A percentile compares a stretch with the other conserved stretches of the same genome.
These are phyloP conservation scores for Saturnispora sanitii DNA, from an alignment of 805 yeast species.

Conservation along the genomic window DNA sequence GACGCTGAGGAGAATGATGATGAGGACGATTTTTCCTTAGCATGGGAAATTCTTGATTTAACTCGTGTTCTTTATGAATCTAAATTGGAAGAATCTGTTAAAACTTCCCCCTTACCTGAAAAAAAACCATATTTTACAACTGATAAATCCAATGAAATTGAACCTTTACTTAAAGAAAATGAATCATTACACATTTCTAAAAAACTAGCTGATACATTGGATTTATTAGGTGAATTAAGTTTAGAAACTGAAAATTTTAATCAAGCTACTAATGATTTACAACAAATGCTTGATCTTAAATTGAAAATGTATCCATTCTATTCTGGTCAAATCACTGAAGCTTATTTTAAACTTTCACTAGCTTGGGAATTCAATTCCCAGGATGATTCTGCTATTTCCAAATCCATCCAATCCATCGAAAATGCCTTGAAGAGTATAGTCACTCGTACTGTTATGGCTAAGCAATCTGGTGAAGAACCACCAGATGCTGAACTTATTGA, in stretches of 20 bases:
- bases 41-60: slow-evolving; percentile 80
- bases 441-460: slow-evolving; percentile 21
- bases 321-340: slow-evolving; percentile 59
- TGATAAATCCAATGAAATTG: slow-evolving; percentile 16
- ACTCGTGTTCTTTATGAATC: slow-evolving; percentile 58
- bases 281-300: slow-evolving; percentile 46
- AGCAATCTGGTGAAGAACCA: slow-evolving; percentile 9
- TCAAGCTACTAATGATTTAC: slow-evolving; percentile 67
- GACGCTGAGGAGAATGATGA: slow-evolving; percentile 31
- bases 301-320: slow-evolving; percentile 39
- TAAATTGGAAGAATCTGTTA: slow-evolving; percentile 12
- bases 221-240: slow-evolving; percentile 80
- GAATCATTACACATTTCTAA: slow-evolving; percentile 24
- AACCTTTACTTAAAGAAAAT: not conserved
- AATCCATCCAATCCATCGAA: slow-evolving; percentile 39
- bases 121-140: slow-evolving; percentile 16
- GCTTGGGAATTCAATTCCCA: slow-evolving; percentile 55
- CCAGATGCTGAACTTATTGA: slow-evolving; percentile 37
- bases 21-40: slow-evolving; percentile 71
- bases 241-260: slow-evolving; percentile 80
- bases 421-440: slow-evolving; percentile 35
- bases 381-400: slow-evolving; percentile 42
- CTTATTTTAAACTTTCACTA: slow-evolving; percentile 69
- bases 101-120: not conserved
- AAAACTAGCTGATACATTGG: slow-evolving; percentile 65